A percentile compares a stretch with the other conserved stretches of the same genome.
Evolutionary conservation across 306 rosid genomes (phyloP).

Genomic region (Lupinus albus): DNA sequence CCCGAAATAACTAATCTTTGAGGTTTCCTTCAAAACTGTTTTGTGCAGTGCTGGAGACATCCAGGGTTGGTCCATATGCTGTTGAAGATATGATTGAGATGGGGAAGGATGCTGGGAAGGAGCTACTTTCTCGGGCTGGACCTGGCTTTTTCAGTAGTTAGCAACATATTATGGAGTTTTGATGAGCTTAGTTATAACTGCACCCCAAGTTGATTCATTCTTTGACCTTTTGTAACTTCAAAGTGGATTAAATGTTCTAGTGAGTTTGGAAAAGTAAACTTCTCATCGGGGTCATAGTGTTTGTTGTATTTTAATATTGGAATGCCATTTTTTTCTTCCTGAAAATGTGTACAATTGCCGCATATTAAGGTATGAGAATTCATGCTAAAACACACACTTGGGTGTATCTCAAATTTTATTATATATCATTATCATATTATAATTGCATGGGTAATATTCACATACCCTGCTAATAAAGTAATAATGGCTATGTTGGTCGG

Average conservation of each 20-base stretch:
- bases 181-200: slow-evolving; percentile 25
- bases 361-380: slow-evolving; percentile 6
- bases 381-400: neutral
- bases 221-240: slow-evolving; percentile 38
- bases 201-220: slow-evolving; percentile 31
- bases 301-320: slow-evolving; percentile 35
- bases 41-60: slow-evolving; percentile 74
- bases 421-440: no score
- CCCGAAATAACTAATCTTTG: slow-evolving; percentile 16
- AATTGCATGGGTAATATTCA: no score
- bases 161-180: slow-evolving; percentile 1
- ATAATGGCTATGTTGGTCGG: no score
- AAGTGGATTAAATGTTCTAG: slow-evolving; percentile 18
- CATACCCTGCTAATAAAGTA: no score
- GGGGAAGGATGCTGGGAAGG: slow-evolving; percentile 88
- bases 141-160: slow-evolving; percentile 73
- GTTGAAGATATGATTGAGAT: slow-evolving; percentile 70
- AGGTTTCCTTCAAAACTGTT: neutral
- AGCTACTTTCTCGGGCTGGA: slow-evolving; percentile 81
- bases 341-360: slow-evolving; percentile 15
- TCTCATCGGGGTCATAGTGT: slow-evolving; percentile 29
- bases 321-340: slow-evolving; percentile 24
- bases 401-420: neutral
- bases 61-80: slow-evolving; percentile 70
- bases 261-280: slow-evolving; percentile 35